Evolutionary conservation across 192 early-diverging fungal genomes (phyloP).

Genomic region (Coemansia sp.): DNA sequence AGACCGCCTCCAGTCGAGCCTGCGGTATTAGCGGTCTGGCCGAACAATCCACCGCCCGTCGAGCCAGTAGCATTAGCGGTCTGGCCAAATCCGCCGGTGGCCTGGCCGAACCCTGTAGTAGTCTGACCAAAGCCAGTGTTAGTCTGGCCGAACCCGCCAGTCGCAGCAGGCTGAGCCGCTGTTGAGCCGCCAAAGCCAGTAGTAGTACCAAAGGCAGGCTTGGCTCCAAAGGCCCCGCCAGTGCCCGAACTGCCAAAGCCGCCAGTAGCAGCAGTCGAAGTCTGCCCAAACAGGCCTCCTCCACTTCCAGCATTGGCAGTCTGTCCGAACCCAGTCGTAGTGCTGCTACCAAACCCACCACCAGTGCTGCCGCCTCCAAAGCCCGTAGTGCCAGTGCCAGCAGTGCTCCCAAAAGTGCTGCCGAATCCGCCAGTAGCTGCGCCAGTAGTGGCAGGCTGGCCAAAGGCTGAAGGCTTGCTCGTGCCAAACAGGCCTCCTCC

Average conservation of each 20-base stretch:
- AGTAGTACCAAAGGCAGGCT: conserved; percentile 25
- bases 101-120: conserved; percentile 20
- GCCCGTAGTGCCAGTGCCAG: conserved; percentile 14
- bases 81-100: conserved; percentile 34
- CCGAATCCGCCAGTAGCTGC: conserved; percentile 28
- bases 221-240: conserved; percentile 32
- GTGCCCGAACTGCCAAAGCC: conserved; percentile 8
- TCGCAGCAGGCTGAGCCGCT: conserved; percentile 19
- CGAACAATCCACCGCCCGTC: conserved; percentile 26
- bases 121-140: background rate
- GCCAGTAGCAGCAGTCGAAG: conserved; percentile 9
- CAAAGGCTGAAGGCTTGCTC: conserved; percentile 44
- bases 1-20: conserved; percentile 27
- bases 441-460: conserved; percentile 18
- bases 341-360: conserved; percentile 13
- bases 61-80: conserved; percentile 17
- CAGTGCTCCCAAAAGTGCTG: background rate
- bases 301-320: too few species aligned
- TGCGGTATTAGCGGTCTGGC: conserved; percentile 6
- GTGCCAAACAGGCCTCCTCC: conserved; percentile 45
- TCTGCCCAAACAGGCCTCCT: background rate
- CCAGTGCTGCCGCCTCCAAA: conserved; percentile 7
- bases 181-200: conserved; percentile 13
- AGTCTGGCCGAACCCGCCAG: conserved; percentile 13
- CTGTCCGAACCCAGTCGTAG: background rate